Conservation (phyloP, 352 stramenopile genomes). For the Phytophthora quininea region DNA sequence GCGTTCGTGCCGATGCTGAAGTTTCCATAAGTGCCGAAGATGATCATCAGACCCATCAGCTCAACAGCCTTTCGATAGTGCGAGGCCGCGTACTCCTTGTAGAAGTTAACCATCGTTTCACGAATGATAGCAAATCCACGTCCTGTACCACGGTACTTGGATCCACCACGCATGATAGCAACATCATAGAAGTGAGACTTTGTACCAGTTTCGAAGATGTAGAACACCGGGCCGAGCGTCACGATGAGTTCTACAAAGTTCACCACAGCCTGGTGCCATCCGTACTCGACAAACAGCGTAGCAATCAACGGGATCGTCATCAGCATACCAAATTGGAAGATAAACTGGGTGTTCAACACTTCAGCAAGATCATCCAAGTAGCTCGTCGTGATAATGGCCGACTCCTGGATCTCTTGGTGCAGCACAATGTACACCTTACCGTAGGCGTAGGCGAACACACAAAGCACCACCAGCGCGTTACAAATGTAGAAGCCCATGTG, state of each 20-base stretch:
- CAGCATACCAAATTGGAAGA: slow-evolving; percentile 90
- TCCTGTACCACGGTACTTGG: slow-evolving; percentile 86
- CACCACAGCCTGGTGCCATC: slow-evolving; percentile 80
- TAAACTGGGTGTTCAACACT: slow-evolving; percentile 87
- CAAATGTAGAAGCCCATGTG: slow-evolving; percentile 92
- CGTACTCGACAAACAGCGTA: slow-evolving; percentile 83
- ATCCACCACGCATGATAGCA: slow-evolving; percentile 85
- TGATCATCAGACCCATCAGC: slow-evolving; percentile 79
- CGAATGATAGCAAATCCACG: slow-evolving; percentile 86
- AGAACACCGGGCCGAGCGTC: slow-evolving; percentile 85
- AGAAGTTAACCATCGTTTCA: slow-evolving; percentile 87
- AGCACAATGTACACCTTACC: slow-evolving; percentile 88
- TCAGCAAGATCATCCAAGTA: slow-evolving; percentile 76
- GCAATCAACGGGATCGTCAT: slow-evolving; percentile 88
- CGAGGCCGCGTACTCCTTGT: slow-evolving; percentile 84
- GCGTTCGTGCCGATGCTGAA: slow-evolving; percentile 74
- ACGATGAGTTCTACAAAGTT: slow-evolving; percentile 85
- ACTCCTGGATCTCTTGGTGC: slow-evolving; percentile 71
- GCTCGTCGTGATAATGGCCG: slow-evolving; percentile 78
- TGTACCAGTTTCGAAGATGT: slow-evolving; percentile 88
- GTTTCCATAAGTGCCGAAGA: slow-evolving; percentile 82
- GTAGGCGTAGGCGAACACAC: slow-evolving; percentile 85
- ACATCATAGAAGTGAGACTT: slow-evolving; percentile 89
- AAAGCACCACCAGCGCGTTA: slow-evolving; percentile 80
- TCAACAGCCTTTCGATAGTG: slow-evolving; percentile 86